Evolutionary conservation across 164 flowering plant species (phyloP).

Genomic region (Sedum album): DNA sequence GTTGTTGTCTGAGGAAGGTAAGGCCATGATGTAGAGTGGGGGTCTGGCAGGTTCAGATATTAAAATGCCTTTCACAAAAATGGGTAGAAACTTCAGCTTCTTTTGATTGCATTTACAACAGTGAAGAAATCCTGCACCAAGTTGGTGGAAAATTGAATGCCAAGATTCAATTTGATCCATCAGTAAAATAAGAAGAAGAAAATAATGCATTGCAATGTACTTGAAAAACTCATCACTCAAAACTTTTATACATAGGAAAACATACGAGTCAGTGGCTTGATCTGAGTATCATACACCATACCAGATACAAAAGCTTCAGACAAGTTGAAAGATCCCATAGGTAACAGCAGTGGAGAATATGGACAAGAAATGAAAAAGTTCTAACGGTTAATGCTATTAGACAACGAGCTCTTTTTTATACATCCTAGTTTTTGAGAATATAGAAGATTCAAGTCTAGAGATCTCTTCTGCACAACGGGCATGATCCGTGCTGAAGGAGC

Average conservation of each 20-base stretch:
- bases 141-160: neutral
- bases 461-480: too few species aligned
- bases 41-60: conserved; percentile 2
- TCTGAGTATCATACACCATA: neutral
- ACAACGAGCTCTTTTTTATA: neutral
- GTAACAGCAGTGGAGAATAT: neutral
- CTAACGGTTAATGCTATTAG: neutral
- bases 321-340: neutral
- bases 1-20: neutral
- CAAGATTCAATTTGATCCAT: neutral
- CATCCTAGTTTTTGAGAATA: neutral
- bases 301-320: too few species aligned
- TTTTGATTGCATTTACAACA: conserved; percentile 3
- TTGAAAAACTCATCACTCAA: neutral
- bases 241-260: neutral
- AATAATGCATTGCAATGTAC: neutral
- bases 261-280: neutral
- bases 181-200: neutral
- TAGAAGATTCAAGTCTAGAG: conserved; percentile 42
- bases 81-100: neutral
- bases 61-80: neutral
- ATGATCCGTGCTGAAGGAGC: too few species aligned
- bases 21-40: neutral
- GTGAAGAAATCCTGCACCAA: neutral
- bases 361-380: conserved; percentile 6